Conservation (phyloP, 2,329 filamentous ascomycete genomes). For the Colletotrichum filicis region DNA sequence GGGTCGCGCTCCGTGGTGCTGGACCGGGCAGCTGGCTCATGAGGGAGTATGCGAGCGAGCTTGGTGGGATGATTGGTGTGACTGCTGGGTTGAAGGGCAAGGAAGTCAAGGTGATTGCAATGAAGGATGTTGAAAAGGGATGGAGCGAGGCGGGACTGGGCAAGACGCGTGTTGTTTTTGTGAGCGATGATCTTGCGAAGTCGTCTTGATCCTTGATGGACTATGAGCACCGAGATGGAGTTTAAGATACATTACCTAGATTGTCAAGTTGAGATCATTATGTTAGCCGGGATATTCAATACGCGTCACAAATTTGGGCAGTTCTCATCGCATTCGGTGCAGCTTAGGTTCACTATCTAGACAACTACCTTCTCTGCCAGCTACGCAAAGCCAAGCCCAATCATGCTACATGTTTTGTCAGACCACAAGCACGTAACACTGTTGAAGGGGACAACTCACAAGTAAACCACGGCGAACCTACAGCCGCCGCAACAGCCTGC, state of each 20-base stretch:
- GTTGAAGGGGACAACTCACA: background rate
- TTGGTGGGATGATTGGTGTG: conserved; percentile 40
- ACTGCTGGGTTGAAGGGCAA: conserved; percentile 38
- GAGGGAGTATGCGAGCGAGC: conserved; percentile 39
- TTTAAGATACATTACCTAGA: background rate
- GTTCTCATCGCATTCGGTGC: background rate
- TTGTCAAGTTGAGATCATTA: background rate
- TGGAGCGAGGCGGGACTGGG: conserved; percentile 36
- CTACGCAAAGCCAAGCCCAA: background rate
- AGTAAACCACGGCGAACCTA: conserved; percentile 33
- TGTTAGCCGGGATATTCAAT: background rate
- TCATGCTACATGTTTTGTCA: background rate
- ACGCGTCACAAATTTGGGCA: background rate
- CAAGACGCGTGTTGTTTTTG: conserved; percentile 43
- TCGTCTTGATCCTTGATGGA: background rate
- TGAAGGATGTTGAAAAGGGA: conserved; percentile 41
- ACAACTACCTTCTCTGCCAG: background rate
- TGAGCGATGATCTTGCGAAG: conserved; percentile 37
- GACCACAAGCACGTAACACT: background rate
- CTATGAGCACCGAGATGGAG: background rate
- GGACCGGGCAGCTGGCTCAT: conserved; percentile 57
- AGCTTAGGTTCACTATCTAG: background rate
- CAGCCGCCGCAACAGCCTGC: conserved; percentile 44
- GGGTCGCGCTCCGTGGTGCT: conserved; percentile 58
- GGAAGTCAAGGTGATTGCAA: conserved; percentile 36